Base-by-base conservation (phyloP, 768 basidiomycete species). In the Udeniomyces megalosporus region DNA sequence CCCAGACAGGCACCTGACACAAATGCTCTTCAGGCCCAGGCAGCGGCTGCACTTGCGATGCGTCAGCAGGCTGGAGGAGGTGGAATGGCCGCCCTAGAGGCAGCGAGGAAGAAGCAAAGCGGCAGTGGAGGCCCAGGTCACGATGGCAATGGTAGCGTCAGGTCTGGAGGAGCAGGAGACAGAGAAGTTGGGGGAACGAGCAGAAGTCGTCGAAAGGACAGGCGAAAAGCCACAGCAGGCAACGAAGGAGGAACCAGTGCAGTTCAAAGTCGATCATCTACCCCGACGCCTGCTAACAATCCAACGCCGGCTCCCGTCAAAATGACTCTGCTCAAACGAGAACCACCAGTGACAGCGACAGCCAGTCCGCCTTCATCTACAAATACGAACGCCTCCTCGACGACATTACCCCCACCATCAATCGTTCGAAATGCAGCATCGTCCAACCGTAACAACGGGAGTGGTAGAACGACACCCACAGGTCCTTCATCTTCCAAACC, bases 311-410 rank as follows among this genome's bases (percentile, higher is more conserved):
- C 38, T 12, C 32, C 38, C 44, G 34, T 42, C 55, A 35, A 22
- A 12, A 22, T 60, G 35, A 60, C 48, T 22, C 24, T 60, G 3
- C 34, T 60, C 48, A 60, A 60, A 26, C 26, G 58, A 34, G 58
- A 60, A 28, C 47, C 58, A 20, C 24, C 58, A 35, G 48, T 28
- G 26, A 44, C 17, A 32, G 12, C 48, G 7, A 11, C 45, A 3
- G 11, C 54, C 5, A 15, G n/a, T 28, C 45, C 53, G 5, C 17
- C 26, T 5, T 17, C 29, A 10, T 15, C 61, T 20, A 10, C 61
- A 17, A 42, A 38, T 20, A 26, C 35, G 14, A 4, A 7, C 12
- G 15, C 28, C n/a, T 29, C 60, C 1, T 2, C 60, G 24, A 2
- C 50, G 15, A 12, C 34, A 4, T 35, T 32, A 26, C 26, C 34